Conservation (phyloP, 2,329 filamentous ascomycete genomes). For the Pseudogymnoascus sp. region DNA sequence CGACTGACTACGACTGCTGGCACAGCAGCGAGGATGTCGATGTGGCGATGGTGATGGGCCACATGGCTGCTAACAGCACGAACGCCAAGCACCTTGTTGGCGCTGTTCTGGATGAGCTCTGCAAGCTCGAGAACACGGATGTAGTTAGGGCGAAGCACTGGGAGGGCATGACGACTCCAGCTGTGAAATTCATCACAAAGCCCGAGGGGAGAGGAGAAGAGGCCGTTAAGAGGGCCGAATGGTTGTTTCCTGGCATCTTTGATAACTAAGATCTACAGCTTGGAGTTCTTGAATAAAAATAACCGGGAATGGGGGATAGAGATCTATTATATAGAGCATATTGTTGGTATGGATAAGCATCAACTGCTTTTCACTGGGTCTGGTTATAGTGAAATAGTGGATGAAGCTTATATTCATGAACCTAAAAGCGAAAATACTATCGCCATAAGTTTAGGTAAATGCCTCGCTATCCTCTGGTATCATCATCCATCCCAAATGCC, state of each 20-base stretch:
- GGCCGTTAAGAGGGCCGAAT: slow-evolving; percentile 71
- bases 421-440: background rate
- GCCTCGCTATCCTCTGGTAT: background rate
- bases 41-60: slow-evolving; percentile 92
- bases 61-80: slow-evolving; percentile 87
- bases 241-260: slow-evolving; percentile 65
- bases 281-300: background rate
- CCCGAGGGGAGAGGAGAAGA: slow-evolving; percentile 63
- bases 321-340: background rate
- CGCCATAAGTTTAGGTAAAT: background rate
- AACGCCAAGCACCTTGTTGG: slow-evolving; percentile 82
- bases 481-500: background rate
- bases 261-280: slow-evolving; percentile 5
- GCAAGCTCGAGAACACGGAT: slow-evolving; percentile 65
- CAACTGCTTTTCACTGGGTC: background rate
- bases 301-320: background rate
- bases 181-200: slow-evolving; percentile 75
- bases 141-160: slow-evolving; percentile 75
- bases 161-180: slow-evolving; percentile 66
- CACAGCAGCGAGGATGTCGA: slow-evolving; percentile 74
- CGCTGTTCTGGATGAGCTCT: slow-evolving; percentile 79
- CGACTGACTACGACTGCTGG: slow-evolving; percentile 99
- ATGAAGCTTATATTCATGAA: background rate
- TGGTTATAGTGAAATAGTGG: background rate
- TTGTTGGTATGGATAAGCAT: background rate